Conservation (phyloP, 371 early-diverging fungal genomes). For the Mortierella sp. region DNA sequence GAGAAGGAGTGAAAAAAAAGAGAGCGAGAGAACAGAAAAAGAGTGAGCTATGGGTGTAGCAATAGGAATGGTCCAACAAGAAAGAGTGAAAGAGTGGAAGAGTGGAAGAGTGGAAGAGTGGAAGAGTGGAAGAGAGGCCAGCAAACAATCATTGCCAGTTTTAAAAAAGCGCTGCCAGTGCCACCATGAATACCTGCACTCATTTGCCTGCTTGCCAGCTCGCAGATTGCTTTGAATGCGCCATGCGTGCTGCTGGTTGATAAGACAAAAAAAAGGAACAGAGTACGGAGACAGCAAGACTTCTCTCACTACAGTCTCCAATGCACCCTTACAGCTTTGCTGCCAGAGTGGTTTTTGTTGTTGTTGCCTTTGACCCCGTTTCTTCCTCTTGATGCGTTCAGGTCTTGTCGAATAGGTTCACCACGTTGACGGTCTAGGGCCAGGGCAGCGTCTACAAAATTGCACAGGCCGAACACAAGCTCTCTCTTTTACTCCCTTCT, state of each 20-base stretch:
- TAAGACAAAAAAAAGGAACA: neutral
- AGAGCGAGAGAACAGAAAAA: too few species aligned
- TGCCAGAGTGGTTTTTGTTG: neutral
- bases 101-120: neutral
- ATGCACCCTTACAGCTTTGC: neutral
- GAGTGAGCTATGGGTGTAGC: too few species aligned
- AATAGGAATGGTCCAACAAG: too few species aligned
- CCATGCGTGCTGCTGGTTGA: neutral
- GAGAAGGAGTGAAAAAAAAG: too few species aligned
- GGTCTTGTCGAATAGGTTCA: slow-evolving; percentile 17
- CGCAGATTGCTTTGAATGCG: neutral
- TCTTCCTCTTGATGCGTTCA: neutral
- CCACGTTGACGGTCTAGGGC: slow-evolving; percentile 21
- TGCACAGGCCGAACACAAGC: neutral
- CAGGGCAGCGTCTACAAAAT: slow-evolving; percentile 20
- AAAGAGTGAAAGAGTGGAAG: neutral
- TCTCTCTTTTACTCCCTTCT: too few species aligned
- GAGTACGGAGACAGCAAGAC: neutral
- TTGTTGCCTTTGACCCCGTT: neutral
- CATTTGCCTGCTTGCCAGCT: neutral
- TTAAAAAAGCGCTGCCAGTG: neutral
- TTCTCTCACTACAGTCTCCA: neutral
- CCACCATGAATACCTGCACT: too few species aligned
- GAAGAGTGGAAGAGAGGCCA: neutral
- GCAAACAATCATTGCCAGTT: too few species aligned